Evolutionary conservation across 2,329 filamentous ascomycete genomes (phyloP).

Genomic region (Aspergillus floridensis): DNA sequence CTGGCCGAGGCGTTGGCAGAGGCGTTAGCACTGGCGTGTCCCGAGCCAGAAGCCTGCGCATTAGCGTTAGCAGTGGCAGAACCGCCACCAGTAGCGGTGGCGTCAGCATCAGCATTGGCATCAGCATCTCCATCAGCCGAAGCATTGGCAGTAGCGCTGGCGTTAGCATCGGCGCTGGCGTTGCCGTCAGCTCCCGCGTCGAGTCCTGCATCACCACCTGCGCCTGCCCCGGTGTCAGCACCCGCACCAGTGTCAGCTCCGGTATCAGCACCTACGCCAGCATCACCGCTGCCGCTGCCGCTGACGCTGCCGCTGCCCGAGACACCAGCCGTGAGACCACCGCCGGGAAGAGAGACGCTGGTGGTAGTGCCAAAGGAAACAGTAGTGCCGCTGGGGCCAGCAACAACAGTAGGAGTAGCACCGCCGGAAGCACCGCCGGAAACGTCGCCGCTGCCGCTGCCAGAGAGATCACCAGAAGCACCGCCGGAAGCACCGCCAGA

Average conservation of each 20-base stretch:
- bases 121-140: conserved; percentile 1
- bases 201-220: neutral
- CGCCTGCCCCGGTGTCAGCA: neutral
- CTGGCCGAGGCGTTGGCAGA: neutral
- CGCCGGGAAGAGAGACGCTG: conserved; percentile 1
- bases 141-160: conserved; percentile 1
- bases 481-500: neutral
- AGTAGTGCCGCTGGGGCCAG: conserved; percentile 1
- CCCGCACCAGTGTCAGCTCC: neutral
- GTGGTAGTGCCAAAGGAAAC: conserved; percentile 1
- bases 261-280: neutral
- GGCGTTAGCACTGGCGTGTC: neutral
- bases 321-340: neutral
- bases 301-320: neutral
- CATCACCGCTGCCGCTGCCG: neutral
- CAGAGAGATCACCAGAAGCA: neutral
- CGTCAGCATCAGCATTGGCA: conserved; percentile 5
- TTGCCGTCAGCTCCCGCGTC: neutral
- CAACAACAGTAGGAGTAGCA: neutral
- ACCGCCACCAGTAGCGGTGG: conserved; percentile 1
- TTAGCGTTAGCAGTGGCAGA: conserved; percentile 9
- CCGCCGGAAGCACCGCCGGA: neutral
- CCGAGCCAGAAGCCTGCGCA: conserved; percentile 6
- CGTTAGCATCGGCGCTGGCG: conserved; percentile 1
- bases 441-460: neutral